Evolutionary conservation across 2,329 filamentous ascomycete species (phyloP), one percentile per base, ranked within the genome.

Genomic region (Teratosphaeria nubilosa): DNA sequence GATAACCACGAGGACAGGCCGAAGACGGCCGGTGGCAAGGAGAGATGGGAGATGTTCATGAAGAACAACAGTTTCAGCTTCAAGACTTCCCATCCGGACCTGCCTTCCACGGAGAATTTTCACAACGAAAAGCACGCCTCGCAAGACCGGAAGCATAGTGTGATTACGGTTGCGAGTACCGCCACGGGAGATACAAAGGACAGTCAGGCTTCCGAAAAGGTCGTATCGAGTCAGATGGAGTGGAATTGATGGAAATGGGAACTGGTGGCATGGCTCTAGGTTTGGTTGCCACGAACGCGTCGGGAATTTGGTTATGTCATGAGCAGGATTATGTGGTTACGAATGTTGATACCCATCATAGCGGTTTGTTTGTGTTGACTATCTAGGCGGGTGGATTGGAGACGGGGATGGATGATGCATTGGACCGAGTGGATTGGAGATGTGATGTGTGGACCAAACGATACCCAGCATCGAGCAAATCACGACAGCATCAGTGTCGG

Each of bases 21-120:
- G 10, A 62, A 63, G 55, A 66, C 65, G 1, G 59, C 59, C 1
- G 41, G 34, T 31, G 57, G 53, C 30, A 59, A 60, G 48, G 60
- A 59, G 41, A 32, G 57, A 30, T 56, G 62, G 55, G 60, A 64
- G 30, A 57, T 55, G 27, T 63, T 64, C 55, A 58, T 59, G 58
- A 63, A 59, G 31, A 48, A 54, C 32, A 62, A 62, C 37, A 53
- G 58, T 2, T 62, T 62, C 45, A 54, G 58, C 2, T 60, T 64
- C 51, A 62, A 48, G 16, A 22, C 41, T 1, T 20, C 41, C 5
- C 41, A 22, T 6, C 41, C 41, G 6, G 41, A 48, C 20, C 41
- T 48, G 41, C 41, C 41, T 10, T 2, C 41, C 1, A 22, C 41
- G n/a, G 41, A 20, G 1, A 22, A 48, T n/a, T 22, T 48, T 6